Percentiles rank a stretch among this genome's conserved stretches.
These are phyloP conservation scores for Trametes polyzona DNA, from an alignment of 1,284 basidiomycete genomes.

Conservation along the genomic window DNA sequence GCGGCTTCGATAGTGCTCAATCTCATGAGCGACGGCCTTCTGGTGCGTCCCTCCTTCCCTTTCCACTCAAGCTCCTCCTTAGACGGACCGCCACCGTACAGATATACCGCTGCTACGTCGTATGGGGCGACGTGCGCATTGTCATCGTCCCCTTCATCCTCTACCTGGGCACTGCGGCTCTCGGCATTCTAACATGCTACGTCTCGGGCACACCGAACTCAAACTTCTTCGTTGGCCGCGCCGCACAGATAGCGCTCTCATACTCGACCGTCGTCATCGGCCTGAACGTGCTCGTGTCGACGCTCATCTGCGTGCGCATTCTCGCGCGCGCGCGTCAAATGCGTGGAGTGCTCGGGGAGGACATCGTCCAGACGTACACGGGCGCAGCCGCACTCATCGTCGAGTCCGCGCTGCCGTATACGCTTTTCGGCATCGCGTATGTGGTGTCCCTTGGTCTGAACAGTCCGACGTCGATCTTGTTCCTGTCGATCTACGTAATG, in stretches of 20 bases:
- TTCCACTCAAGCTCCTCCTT: neutral
- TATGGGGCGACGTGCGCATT: conserved; percentile 14
- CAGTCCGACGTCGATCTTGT: conserved; percentile 13
- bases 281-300: conserved; percentile 12
- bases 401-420: conserved; percentile 16
- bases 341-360: conserved; percentile 7
- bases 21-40: conserved; percentile 17
- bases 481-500: conserved; percentile 22
- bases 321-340: conserved; percentile 4
- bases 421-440: conserved; percentile 18
- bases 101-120: conserved; percentile 19
- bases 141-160: conserved; percentile 10
- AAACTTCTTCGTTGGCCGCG: conserved; percentile 16
- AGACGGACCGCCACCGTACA: neutral
- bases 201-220: conserved; percentile 11
- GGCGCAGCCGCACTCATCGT: conserved; percentile 15
- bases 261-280: conserved; percentile 15
- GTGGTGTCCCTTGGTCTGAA: conserved; percentile 16
- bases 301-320: conserved; percentile 19
- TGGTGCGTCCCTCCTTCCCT: conserved; percentile 12
- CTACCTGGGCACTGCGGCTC: conserved; percentile 10
- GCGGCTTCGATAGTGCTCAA: conserved; percentile 17
- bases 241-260: conserved; percentile 8
- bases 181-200: conserved; percentile 19
- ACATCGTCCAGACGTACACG: conserved; percentile 10